phyloP scores from a whole-genome alignment of 192 early-diverging fungal genomes.

The Rhizophlyctis rosea region DNA sequence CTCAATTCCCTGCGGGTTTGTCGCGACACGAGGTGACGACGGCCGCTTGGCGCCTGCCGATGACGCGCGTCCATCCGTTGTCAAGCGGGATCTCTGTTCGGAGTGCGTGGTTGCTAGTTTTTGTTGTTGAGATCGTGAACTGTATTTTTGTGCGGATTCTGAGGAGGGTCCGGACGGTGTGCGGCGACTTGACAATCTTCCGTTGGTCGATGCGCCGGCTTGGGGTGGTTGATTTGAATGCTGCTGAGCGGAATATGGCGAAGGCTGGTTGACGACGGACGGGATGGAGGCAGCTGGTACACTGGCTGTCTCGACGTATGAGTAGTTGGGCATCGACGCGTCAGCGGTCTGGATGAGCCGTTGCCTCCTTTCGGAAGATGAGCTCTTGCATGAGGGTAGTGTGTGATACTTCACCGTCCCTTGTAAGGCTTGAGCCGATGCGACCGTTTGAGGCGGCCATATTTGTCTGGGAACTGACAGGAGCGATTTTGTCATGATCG shows the following conservation, averaged over 20 bases:
- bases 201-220: too few species aligned
- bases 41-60: not conserved
- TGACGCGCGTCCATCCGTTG: not conserved
- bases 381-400: too few species aligned
- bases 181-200: too few species aligned
- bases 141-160: too few species aligned
- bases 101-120: not conserved
- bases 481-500: constrained; percentile 5
- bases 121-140: not conserved
- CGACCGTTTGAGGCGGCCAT: constrained; percentile 3
- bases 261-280: not conserved
- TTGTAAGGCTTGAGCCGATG: not conserved
- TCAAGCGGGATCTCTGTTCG: not conserved
- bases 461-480: constrained; percentile 5
- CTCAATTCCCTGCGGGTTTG: not conserved
- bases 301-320: not conserved
- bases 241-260: too few species aligned
- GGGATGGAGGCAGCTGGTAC: not conserved
- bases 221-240: too few species aligned
- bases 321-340: not conserved
- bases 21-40: too few species aligned
- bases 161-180: too few species aligned
- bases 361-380: not conserved
- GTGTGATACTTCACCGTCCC: not conserved
- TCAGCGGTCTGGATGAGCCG: not conserved